Conservation (phyloP, 2,329 filamentous ascomycete genomes). For the Aureobasidium zeae region DNA sequence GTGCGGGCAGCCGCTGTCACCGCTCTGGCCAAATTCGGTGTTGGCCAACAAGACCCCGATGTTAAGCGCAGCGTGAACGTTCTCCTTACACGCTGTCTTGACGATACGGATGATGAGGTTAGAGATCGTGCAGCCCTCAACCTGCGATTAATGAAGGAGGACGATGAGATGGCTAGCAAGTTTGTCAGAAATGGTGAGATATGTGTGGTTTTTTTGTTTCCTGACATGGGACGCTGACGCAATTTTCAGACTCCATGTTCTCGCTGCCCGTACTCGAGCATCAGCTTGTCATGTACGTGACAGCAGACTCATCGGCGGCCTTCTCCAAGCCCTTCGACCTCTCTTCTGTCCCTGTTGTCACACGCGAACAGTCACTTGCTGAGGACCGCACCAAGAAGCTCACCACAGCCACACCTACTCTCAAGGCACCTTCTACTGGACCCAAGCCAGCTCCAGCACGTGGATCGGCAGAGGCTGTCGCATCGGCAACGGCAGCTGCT, state of each 20-base stretch:
- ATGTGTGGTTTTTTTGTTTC: neutral
- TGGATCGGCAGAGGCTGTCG: constrained; percentile 64
- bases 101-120: constrained; percentile 96
- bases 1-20: constrained; percentile 93
- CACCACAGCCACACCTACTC: constrained; percentile 78
- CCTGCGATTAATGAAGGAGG: constrained; percentile 77
- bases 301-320: constrained; percentile 75
- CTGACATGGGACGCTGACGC: neutral
- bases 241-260: constrained; percentile 72
- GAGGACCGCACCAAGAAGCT: constrained; percentile 97
- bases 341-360: constrained; percentile 81
- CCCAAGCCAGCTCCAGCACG: constrained; percentile 59
- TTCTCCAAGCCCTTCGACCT: constrained; percentile 87
- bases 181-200: constrained; percentile 85
- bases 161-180: constrained; percentile 67
- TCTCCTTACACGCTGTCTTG: constrained; percentile 82
- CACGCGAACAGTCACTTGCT: constrained; percentile 88
- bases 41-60: constrained; percentile 90
- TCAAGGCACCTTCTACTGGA: constrained; percentile 82
- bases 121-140: constrained; percentile 91
- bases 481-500: constrained; percentile 64
- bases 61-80: constrained; percentile 94
- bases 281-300: constrained; percentile 95
- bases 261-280: constrained; percentile 92
- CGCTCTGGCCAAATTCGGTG: constrained; percentile 91